phyloP scores from a whole-genome alignment of 2,329 filamentous ascomycete species.

The Fusarium buharicum region DNA sequence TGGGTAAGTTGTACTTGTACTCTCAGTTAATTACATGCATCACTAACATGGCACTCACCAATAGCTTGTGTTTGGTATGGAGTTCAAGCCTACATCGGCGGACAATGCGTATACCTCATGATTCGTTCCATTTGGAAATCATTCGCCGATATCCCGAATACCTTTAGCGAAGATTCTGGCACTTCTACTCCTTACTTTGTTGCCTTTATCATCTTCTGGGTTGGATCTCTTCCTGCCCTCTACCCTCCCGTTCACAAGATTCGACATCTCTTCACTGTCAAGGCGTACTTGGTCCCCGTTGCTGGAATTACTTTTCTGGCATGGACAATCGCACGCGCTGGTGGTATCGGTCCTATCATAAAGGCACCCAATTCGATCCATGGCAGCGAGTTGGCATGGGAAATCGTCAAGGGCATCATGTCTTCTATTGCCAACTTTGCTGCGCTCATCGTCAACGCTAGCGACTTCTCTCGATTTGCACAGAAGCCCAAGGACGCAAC shows the following conservation, averaged over 20 bases:
- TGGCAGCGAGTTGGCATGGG: constrained; percentile 81
- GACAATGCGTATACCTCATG: constrained; percentile 87
- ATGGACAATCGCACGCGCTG: constrained; percentile 84
- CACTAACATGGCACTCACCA: constrained; percentile 20
- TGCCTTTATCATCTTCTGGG: constrained; percentile 90
- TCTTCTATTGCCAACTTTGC: constrained; percentile 90
- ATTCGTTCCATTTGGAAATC: constrained; percentile 83
- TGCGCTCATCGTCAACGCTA: constrained; percentile 83
- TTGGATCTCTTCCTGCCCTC: constrained; percentile 81
- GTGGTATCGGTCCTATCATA: constrained; percentile 85
- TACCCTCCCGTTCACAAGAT: constrained; percentile 92
- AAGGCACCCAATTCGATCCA: constrained; percentile 70
- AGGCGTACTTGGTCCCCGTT: constrained; percentile 83
- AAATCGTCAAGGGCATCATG: constrained; percentile 87
- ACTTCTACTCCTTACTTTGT: constrained; percentile 80
- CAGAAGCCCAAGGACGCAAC: constrained; percentile 78
- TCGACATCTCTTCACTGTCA: constrained; percentile 89
- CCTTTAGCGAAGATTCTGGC: constrained; percentile 71
- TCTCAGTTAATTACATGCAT: neutral
- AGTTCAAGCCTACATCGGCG: constrained; percentile 86
- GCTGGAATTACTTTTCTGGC: constrained; percentile 89
- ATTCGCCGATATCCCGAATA: constrained; percentile 73
- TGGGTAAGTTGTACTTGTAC: constrained; percentile 58
- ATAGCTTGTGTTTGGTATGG: constrained; percentile 86
- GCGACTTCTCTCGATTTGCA: constrained; percentile 88